Evolutionary conservation across 768 basidiomycete species (phyloP).

Genomic region (Amylocystis lapponica): DNA sequence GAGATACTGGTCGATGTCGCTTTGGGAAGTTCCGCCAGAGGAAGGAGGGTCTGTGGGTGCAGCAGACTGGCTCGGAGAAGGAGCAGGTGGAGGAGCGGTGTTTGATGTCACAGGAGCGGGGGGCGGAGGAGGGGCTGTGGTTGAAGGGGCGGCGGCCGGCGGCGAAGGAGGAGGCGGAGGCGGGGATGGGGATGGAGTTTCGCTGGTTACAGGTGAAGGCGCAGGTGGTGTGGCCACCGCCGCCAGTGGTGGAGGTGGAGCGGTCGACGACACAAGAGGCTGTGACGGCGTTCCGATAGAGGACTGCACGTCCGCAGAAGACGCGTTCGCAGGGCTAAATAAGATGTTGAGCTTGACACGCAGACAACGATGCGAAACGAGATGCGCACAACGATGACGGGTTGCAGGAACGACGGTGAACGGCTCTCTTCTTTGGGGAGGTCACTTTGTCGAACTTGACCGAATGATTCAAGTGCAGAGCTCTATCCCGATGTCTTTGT

Average conservation of each 20-base stretch:
- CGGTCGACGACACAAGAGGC: background rate
- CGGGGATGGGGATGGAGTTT: no score
- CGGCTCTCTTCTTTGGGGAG: no score
- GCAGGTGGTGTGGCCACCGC: no score
- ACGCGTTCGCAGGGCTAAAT: no score
- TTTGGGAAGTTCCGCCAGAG: conserved; percentile 24
- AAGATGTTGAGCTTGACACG: no score
- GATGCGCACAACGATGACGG: no score
- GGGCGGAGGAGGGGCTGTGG: conserved; percentile 4
- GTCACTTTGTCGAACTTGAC: no score
- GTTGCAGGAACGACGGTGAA: no score
- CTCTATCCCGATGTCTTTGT: no score
- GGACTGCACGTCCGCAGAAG: conserved; percentile 2
- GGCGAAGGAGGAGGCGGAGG: conserved; percentile 9
- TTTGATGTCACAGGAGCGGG: conserved; percentile 3
- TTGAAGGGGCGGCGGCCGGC: background rate
- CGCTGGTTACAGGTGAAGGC: conserved; percentile 5
- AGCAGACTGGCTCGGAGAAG: conserved; percentile 10
- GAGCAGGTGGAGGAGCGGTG: conserved; percentile 3
- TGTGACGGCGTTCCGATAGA: conserved; percentile 3
- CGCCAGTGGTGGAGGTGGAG: no score
- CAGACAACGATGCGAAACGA: no score
- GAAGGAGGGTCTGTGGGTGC: conserved; percentile 6
- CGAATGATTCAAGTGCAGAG: no score
- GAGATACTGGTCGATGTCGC: conserved; percentile 51